Evolutionary conservation across 345 rosid species (phyloP).

Genomic region (Eucalyptus globulus): DNA sequence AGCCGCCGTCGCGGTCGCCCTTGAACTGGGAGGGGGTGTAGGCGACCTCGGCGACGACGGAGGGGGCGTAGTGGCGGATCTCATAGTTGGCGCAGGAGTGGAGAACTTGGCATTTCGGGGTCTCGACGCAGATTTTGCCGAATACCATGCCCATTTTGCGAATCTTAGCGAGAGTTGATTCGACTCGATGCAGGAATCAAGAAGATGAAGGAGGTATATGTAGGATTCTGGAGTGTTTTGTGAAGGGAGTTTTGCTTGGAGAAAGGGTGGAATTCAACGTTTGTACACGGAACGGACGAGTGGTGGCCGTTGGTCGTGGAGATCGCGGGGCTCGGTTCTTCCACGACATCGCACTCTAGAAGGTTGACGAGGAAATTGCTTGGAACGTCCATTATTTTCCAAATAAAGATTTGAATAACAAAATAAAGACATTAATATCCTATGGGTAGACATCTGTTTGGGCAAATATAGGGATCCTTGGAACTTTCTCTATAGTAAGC

Average conservation of each 20-base stretch:
- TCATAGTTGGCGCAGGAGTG: constrained; percentile 51
- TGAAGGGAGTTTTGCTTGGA: background rate
- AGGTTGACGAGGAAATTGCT: background rate
- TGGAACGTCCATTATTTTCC: background rate
- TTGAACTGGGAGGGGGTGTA: constrained; percentile 58
- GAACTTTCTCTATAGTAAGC: too few relatives aligned
- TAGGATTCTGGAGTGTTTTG: background rate
- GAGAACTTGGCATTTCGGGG: constrained; percentile 50
- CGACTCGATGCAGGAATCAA: background rate
- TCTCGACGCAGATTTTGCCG: constrained; percentile 71
- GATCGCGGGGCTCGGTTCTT: constrained; percentile 7
- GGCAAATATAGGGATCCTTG: too few relatives aligned
- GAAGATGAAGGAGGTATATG: background rate
- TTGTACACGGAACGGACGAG: background rate
- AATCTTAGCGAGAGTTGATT: background rate
- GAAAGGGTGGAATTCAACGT: background rate
- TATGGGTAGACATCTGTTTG: too few relatives aligned
- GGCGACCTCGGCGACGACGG: constrained; percentile 63
- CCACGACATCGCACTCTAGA: constrained; percentile 1
- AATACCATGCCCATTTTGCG: constrained; percentile 55
- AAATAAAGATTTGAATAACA: background rate
- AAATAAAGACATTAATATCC: too few relatives aligned
- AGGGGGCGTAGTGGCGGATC: constrained; percentile 60
- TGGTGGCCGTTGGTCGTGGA: background rate
- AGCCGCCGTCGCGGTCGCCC: constrained; percentile 75